Evolutionary conservation across 2,329 filamentous ascomycete genomes (phyloP), one percentile per base, ranked within the genome.

Genomic region (Hymenoscyphus fructigenus): DNA sequence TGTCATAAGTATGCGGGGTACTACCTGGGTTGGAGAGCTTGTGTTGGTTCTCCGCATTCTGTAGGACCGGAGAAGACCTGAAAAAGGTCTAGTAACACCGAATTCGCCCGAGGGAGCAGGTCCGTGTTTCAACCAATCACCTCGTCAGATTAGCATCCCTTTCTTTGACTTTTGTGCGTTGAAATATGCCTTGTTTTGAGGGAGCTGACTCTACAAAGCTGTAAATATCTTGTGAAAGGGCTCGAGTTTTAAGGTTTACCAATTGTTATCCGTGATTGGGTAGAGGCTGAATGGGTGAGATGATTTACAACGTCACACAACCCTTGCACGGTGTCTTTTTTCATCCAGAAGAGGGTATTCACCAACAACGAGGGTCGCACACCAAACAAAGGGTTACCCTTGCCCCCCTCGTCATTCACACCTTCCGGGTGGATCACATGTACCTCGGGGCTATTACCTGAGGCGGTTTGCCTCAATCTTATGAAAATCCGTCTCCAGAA

Each of bases 401-500:
- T 20, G n/a, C 44, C 44, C 44, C 15, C 44, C n/a, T 12, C 20
- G 10, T 50, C 41, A 44, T 44, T 17, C 15, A 44, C n/a, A 17
- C 15, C 1, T 15, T 28, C 2, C 41, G 5, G 28, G 26, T n/a
- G 63, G 61, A 69, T 70, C 68, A 69, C 68, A 67, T 68, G 68
- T 59, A 17, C 32, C 57, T 59, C 69, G 69, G 69, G 63, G 32
- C n/a, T 68, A 38, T 67, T 67, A 36, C 67, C 69, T 50, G n/a
- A 66, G 64, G 62, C 14, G 67, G 60, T 64, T 67, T 69, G 67
- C 68, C 68, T 65, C 60, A 53, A 59, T 50, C n/a, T 50, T 23
- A 10, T 23, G n/a, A 23, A 12, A 26, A 23, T 10, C 20, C 5
- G n/a, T 47, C n/a, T 23, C 44, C n/a, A 50, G 20, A 23, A 50